A percentile compares a stretch with the other conserved stretches of the same genome.
phyloP scores from a whole-genome alignment of 208 protist species.

The Entamoeba invadens region DNA sequence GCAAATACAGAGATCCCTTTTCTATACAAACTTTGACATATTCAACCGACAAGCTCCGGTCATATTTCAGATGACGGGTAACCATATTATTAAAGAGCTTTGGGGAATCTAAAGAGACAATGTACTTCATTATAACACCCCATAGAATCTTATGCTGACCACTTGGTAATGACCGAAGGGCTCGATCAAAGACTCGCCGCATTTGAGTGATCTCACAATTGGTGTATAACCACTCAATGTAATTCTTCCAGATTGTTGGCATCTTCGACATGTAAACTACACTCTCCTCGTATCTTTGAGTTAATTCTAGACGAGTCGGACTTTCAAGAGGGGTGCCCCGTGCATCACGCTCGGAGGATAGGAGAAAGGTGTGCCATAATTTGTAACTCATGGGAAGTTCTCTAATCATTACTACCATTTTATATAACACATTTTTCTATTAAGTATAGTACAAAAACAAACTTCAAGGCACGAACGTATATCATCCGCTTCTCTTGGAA shows the following conservation, averaged over 20 bases:
- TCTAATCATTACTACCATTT: background rate
- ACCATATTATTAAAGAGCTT: background rate
- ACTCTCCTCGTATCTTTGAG: background rate
- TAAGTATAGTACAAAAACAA: too few species aligned
- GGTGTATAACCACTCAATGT: background rate
- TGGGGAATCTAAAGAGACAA: background rate
- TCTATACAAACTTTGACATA: background rate
- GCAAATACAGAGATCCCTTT: background rate
- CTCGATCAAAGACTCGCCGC: background rate
- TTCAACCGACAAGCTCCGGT: background rate
- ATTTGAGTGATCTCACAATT: background rate
- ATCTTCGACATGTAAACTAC: background rate
- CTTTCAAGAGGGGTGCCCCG: background rate
- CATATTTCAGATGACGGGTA: background rate
- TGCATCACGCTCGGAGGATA: background rate
- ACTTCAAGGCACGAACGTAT: background rate
- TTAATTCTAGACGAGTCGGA: background rate
- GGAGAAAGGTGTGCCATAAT: background rate
- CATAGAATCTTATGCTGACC: background rate
- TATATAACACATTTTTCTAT: background rate
- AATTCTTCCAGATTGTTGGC: background rate
- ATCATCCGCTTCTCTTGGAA: background rate
- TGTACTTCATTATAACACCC: background rate
- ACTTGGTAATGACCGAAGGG: background rate
- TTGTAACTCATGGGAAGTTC: background rate